Conservation (phyloP, 352 stramenopile genomes). For the Phytophthora litchii region DNA sequence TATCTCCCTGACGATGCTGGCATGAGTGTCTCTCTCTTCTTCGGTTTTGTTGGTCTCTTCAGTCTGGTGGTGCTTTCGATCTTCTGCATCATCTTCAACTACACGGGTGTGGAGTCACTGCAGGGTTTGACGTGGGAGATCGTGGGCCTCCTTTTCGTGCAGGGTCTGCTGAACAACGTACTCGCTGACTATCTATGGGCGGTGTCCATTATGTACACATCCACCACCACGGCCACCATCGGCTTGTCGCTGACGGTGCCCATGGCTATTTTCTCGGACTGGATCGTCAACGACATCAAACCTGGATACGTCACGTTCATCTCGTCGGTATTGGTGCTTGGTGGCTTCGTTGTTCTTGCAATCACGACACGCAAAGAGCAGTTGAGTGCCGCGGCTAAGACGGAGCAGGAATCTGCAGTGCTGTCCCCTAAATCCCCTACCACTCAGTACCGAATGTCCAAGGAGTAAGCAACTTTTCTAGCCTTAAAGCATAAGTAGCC, state of each 20-base stretch:
- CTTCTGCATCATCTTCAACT: constrained; percentile 80
- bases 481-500: not conserved
- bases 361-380: constrained; percentile 43
- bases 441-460: constrained; percentile 39
- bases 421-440: constrained; percentile 35
- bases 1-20: constrained; percentile 80
- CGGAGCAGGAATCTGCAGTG: constrained; percentile 10
- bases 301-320: constrained; percentile 60
- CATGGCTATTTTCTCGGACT: constrained; percentile 94
- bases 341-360: constrained; percentile 75
- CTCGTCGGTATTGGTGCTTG: constrained; percentile 72
- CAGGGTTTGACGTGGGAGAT: constrained; percentile 74
- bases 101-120: constrained; percentile 72
- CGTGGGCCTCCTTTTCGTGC: constrained; percentile 83
- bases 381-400: constrained; percentile 10
- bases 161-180: constrained; percentile 96
- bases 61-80: constrained; percentile 94
- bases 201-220: constrained; percentile 94
- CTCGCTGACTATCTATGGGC: constrained; percentile 97
- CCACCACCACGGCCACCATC: constrained; percentile 96
- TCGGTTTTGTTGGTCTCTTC: constrained; percentile 96
- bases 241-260: constrained; percentile 97
- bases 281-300: constrained; percentile 59
- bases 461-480: constrained; percentile 26
- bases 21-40: constrained; percentile 94